Conservation (phyloP, 108 stramenopile species). For the Hondaea fermentalgiana region DNA sequence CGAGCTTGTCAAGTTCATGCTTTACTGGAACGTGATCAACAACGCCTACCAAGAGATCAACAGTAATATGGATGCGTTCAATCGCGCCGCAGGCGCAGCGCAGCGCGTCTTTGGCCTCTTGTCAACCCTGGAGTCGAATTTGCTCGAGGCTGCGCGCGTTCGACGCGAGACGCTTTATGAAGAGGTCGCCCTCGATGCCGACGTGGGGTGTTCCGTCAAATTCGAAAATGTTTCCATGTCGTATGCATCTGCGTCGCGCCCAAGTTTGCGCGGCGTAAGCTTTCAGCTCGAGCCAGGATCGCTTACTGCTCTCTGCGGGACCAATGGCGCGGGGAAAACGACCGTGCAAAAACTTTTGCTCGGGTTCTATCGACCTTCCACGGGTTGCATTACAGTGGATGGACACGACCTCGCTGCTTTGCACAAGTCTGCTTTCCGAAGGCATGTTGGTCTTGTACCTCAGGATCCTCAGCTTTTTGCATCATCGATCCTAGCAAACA, state of each 20-base stretch:
- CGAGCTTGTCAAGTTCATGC: neutral
- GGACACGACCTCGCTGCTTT: conserved; percentile 34
- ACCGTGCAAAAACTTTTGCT: conserved; percentile 70
- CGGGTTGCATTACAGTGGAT: conserved; percentile 48
- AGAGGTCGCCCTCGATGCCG: neutral
- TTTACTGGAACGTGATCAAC: neutral
- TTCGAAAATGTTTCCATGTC: conserved; percentile 21
- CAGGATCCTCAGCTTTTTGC: conserved; percentile 75
- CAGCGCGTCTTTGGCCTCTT: neutral
- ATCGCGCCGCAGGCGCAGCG: neutral
- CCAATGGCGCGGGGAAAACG: conserved; percentile 80
- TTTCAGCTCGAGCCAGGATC: conserved; percentile 62
- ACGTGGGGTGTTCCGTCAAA: neutral
- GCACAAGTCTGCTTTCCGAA: neutral
- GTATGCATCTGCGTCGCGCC: conserved; percentile 31
- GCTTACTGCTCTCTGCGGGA: conserved; percentile 77
- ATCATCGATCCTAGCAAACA: conserved; percentile 61
- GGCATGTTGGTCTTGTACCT: conserved; percentile 76
- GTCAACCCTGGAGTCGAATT: no score
- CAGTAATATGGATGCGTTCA: neutral
- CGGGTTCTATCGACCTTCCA: conserved; percentile 68
- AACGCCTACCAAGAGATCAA: neutral
- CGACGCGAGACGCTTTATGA: neutral
- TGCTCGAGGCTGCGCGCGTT: neutral
- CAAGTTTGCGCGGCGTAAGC: conserved; percentile 52